Conservation (phyloP, 768 basidiomycete species). For the Termitomyces sp. region DNA sequence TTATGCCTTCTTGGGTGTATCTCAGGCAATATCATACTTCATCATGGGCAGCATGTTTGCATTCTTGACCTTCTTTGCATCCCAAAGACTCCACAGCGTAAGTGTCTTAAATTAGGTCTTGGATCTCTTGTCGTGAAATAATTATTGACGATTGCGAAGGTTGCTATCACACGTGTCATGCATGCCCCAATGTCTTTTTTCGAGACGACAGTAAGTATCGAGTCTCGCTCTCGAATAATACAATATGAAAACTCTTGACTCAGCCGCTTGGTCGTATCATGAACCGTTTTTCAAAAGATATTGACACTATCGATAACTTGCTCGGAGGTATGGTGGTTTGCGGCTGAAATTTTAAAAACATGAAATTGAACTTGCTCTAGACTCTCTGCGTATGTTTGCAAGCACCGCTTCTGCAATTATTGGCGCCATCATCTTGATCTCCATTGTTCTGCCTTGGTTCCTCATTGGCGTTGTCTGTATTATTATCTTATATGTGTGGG, state of each 20-base stretch:
- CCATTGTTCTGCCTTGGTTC: constrained; percentile 80
- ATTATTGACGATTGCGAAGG: constrained; percentile 23
- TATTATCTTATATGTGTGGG: constrained; percentile 55
- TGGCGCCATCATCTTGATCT: constrained; percentile 75
- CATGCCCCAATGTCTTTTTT: constrained; percentile 89
- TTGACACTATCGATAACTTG: constrained; percentile 76
- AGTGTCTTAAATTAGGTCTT: constrained; percentile 6
- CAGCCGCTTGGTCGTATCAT: constrained; percentile 82
- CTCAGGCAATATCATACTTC: constrained; percentile 65
- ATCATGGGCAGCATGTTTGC: constrained; percentile 62
- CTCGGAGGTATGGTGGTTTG: constrained; percentile 40
- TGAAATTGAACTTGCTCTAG: constrained; percentile 20
- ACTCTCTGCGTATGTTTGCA: constrained; percentile 70
- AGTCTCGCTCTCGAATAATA: neutral
- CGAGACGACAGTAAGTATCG: constrained; percentile 62
- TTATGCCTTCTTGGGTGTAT: constrained; percentile 68
- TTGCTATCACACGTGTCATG: constrained; percentile 64
- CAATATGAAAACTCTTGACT: neutral
- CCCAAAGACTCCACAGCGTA: constrained; percentile 58
- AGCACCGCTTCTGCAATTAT: constrained; percentile 58
- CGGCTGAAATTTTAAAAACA: neutral
- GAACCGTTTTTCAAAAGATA: constrained; percentile 86
- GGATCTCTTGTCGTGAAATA: neutral
- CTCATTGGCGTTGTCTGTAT: constrained; percentile 66
- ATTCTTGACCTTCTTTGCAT: constrained; percentile 72